phyloP scores from a whole-genome alignment of 176 grass and related monocot genomes.

The Guadua angustifolia region DNA sequence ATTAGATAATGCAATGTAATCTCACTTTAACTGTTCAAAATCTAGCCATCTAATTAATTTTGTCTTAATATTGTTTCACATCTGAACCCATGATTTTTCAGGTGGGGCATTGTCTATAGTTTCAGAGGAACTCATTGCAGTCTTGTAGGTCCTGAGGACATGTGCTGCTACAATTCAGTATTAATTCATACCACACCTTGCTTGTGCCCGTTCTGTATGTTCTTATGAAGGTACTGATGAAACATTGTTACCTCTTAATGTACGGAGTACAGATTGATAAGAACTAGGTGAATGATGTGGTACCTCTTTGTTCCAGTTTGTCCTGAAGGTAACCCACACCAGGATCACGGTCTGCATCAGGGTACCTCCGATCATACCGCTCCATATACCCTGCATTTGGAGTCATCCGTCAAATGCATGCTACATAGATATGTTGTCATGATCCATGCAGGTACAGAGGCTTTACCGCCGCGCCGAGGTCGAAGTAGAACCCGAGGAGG shows the following conservation, averaged over 20 bases:
- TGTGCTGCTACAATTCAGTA: not conserved
- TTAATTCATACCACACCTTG: not conserved
- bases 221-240: not conserved
- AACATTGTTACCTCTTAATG: not conserved
- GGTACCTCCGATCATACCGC: conserved; percentile 81
- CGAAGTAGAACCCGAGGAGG: conserved; percentile 49
- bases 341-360: conserved; percentile 78
- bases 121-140: not conserved
- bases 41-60: not conserved
- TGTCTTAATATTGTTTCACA: not conserved
- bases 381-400: conserved; percentile 70
- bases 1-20: not conserved
- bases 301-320: conserved; percentile 85
- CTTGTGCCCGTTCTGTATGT: not conserved
- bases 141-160: not conserved
- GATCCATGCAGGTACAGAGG: not conserved
- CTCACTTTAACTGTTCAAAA: not conserved
- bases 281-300: not conserved
- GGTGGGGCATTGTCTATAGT: not conserved
- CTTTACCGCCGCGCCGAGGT: conserved; percentile 41
- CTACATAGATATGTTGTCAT: not conserved
- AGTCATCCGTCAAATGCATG: not conserved
- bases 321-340: conserved; percentile 62
- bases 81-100: not conserved
- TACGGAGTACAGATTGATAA: not conserved